phyloP scores from a whole-genome alignment of 192 early-diverging fungal genomes.

The Coemansia guatemalensis region DNA sequence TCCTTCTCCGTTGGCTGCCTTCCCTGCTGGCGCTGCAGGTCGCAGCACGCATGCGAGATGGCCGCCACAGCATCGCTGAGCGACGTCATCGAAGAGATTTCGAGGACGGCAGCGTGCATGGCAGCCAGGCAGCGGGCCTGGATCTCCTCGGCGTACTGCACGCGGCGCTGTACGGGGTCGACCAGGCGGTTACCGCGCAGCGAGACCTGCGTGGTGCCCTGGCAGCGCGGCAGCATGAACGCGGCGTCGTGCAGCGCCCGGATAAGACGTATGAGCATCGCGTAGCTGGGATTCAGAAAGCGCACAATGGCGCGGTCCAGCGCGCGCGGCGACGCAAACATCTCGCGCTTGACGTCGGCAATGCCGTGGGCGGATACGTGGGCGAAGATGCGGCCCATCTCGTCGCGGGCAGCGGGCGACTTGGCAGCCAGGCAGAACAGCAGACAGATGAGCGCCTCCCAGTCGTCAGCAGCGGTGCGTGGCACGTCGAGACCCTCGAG shows the following conservation, averaged over 20 bases:
- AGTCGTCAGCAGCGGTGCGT: constrained; percentile 47
- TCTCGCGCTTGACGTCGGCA: constrained; percentile 36
- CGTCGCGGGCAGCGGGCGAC: constrained; percentile 14
- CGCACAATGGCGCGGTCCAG: constrained; percentile 29
- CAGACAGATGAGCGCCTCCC: constrained; percentile 44
- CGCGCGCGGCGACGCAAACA: constrained; percentile 20
- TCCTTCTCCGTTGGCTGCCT: too few relatives aligned
- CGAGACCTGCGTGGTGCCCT: constrained; percentile 30
- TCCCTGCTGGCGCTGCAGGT: constrained; percentile 5
- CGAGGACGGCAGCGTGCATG: constrained; percentile 8
- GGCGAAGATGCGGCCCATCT: constrained; percentile 28
- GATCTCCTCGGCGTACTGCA: constrained; percentile 39
- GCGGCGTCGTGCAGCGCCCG: constrained; percentile 29
- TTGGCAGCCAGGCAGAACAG: constrained; percentile 44
- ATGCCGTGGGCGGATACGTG: constrained; percentile 16
- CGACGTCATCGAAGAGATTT: constrained; percentile 7
- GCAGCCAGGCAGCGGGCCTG: constrained; percentile 30
- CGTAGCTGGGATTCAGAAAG: constrained; percentile 28
- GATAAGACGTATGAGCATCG: constrained; percentile 22
- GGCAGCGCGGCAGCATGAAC: constrained; percentile 36
- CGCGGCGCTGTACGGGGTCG: constrained; percentile 41
- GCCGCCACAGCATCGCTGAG: constrained; percentile 26
- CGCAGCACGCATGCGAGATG: constrained; percentile 29
- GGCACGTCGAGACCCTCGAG: constrained; percentile 44
- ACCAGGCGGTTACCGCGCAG: constrained; percentile 41